These are phyloP conservation scores for Sporisorium sorghi DNA, from an alignment of 1,284 basidiomycete genomes.

Conservation along the genomic window DNA sequence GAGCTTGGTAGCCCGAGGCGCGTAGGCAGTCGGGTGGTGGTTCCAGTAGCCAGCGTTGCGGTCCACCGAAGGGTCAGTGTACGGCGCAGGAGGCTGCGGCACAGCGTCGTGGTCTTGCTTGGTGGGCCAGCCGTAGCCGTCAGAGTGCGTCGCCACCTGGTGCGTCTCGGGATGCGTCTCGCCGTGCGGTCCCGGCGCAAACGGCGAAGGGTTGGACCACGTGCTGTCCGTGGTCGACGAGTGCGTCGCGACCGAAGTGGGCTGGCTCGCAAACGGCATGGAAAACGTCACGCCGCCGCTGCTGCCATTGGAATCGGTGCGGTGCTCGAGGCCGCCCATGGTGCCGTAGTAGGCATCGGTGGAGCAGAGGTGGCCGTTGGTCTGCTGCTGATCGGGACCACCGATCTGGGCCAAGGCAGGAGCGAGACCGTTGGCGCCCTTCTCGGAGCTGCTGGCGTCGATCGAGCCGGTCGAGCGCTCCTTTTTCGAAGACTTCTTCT, in stretches of 20 bases:
- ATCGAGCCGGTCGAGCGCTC: constrained; percentile 40
- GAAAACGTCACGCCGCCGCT: constrained; percentile 48
- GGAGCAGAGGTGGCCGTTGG: constrained; percentile 19
- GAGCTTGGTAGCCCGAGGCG: constrained; percentile 32
- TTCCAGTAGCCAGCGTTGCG: constrained; percentile 44
- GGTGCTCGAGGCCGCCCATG: constrained; percentile 34
- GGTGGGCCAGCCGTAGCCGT: constrained; percentile 46
- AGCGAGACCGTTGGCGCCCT: constrained; percentile 38
- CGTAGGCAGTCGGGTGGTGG: constrained; percentile 43
- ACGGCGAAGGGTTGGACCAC: constrained; percentile 50
- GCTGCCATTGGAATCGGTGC: constrained; percentile 32
- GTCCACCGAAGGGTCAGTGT: constrained; percentile 35
- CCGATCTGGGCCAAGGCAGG: constrained; percentile 25
- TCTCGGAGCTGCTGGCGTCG: constrained; percentile 42
- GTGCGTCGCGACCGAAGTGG: constrained; percentile 35
- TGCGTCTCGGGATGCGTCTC: constrained; percentile 37
- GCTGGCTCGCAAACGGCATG: constrained; percentile 44
- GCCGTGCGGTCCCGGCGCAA: constrained; percentile 45
- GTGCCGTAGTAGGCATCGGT: constrained; percentile 43
- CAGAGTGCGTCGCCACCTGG: constrained; percentile 29
- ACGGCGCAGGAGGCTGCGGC: constrained; percentile 57
- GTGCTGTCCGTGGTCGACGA: constrained; percentile 34
- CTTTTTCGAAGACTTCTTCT: constrained; percentile 53
- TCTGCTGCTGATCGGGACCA: constrained; percentile 20
- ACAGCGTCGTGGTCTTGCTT: constrained; percentile 72